Conservation (phyloP, 179 eudicot species). For the Pouteria campechiana region DNA sequence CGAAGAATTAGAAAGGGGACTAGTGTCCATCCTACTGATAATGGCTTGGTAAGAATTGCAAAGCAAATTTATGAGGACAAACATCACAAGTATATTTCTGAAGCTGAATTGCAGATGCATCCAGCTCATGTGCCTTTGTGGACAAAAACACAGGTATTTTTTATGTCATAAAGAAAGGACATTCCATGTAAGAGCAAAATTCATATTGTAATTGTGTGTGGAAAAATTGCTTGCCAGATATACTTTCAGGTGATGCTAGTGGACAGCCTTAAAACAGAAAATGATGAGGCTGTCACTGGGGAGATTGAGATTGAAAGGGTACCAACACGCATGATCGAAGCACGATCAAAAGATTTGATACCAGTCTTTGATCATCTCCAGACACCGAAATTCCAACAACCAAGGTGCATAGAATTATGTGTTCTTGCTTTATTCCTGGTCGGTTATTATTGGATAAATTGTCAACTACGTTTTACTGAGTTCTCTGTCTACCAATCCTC, state of each 20-base stretch:
- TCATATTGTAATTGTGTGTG: too few species aligned
- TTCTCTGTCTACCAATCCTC: too few species aligned
- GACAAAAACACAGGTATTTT: slow-evolving; percentile 62
- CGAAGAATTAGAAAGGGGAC: slow-evolving; percentile 21
- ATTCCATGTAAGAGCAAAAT: too few species aligned
- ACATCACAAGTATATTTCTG: slow-evolving; percentile 50
- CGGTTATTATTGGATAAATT: too few species aligned
- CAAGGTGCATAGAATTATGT: too few species aligned
- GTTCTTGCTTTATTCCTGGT: too few species aligned
- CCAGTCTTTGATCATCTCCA: slow-evolving; percentile 56
- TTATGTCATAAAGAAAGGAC: too few species aligned
- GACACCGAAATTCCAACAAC: slow-evolving; percentile 32
- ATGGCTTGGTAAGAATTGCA: slow-evolving; percentile 8
- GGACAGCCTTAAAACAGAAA: slow-evolving; percentile 22
- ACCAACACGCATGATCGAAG: slow-evolving; percentile 41
- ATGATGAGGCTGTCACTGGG: slow-evolving; percentile 22
- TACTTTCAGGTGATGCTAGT: slow-evolving; percentile 43
- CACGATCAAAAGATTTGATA: slow-evolving; percentile 46
- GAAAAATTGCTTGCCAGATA: slow-evolving; percentile 38
- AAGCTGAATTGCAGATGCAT: slow-evolving; percentile 81
- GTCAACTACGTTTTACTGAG: too few species aligned
- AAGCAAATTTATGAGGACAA: slow-evolving; percentile 52
- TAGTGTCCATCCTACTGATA: slow-evolving; percentile 17
- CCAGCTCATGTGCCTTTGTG: slow-evolving; percentile 40
- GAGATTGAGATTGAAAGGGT: slow-evolving; percentile 68